These are phyloP conservation scores for Apiospora saccharicola DNA, from an alignment of 2,329 filamentous ascomycete species.

Conservation along the genomic window DNA sequence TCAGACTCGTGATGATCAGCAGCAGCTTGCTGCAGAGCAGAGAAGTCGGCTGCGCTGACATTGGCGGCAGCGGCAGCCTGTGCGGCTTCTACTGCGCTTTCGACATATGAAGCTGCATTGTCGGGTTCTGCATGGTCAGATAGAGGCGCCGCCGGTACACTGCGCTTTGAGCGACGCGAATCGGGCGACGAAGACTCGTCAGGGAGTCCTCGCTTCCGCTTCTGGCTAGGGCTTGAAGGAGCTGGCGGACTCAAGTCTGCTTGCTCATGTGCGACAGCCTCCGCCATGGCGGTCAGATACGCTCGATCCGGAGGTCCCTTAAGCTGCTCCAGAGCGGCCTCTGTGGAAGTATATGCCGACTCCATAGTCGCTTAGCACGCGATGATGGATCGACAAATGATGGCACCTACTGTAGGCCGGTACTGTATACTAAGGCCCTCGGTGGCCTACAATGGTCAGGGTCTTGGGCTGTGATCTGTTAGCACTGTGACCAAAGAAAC, in stretches of 20 bases:
- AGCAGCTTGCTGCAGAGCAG: conserved; percentile 62
- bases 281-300: conserved; percentile 53
- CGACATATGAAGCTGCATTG: conserved; percentile 58
- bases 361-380: conserved; percentile 36
- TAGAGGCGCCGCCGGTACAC: conserved; percentile 54
- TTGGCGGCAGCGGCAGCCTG: conserved; percentile 48
- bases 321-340: conserved; percentile 43
- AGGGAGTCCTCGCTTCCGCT: conserved; percentile 60
- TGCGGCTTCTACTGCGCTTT: conserved; percentile 58
- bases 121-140: conserved; percentile 49
- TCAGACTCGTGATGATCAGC: conserved; percentile 50
- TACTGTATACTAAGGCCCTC: not conserved
- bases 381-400: conserved; percentile 14
- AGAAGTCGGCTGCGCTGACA: conserved; percentile 62
- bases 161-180: conserved; percentile 58
- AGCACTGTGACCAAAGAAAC: not conserved
- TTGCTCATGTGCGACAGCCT: conserved; percentile 55
- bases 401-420: conserved; percentile 19
- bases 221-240: conserved; percentile 55
- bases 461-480: conserved; percentile 2
- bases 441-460: conserved; percentile 1
- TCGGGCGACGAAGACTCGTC: conserved; percentile 55
- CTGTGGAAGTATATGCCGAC: conserved; percentile 42
- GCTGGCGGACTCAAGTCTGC: conserved; percentile 49
- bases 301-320: conserved; percentile 40